Evolutionary conservation across 352 stramenopile genomes (phyloP), one percentile per base, ranked within the genome.

Genomic region (Phytophthora pseudosyringae): DNA sequence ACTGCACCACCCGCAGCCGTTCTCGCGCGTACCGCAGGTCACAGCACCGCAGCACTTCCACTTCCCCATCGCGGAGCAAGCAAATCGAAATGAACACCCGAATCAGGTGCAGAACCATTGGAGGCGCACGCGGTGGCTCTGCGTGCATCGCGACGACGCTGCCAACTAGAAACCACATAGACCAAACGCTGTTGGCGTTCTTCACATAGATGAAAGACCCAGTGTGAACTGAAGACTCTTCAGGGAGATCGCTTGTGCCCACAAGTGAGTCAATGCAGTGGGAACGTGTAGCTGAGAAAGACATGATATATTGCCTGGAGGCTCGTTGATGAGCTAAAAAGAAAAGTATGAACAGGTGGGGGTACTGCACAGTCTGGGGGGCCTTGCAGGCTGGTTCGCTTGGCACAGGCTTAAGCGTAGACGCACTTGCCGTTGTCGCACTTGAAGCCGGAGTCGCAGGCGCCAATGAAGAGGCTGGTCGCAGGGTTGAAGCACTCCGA

Each of bases 1-100:
- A 8, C 54, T 94, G 52, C 44, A 78, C 25, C 75, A 93, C 38
- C 80, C 86, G n/a, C 70, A 72, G 57, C 76, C 80, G 41, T 94
- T 91, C 64, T 91, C 81, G 9, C 80, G 83, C 10, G 77, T 90
- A 41, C 84, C 84, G 2, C 84, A 93, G 59, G 61, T 80, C 25
- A 83, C 83, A 6, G 49, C 59, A 10, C 60, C 33, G 13, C 69
- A 69, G 41, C 62, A 78, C 39, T 76, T 93, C 18, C 83, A 93
- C 50, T 75, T 93, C 51, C 83, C 83, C 0, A 85, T 92, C 28
- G 59, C 70, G 5, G 59, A 66, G 31, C 59, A 70, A 25, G 59
- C 67, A 26, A 65, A 67, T 31, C 33, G 50, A 36, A 64, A 64
- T 18, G 47, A 78, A 57, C 56, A 67, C 38, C 46, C 61, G 21